Evolutionary conservation across 2,329 filamentous ascomycete species (phyloP), one percentile per base, ranked within the genome.

Genomic region (Lasiodiplodia sp.): DNA sequence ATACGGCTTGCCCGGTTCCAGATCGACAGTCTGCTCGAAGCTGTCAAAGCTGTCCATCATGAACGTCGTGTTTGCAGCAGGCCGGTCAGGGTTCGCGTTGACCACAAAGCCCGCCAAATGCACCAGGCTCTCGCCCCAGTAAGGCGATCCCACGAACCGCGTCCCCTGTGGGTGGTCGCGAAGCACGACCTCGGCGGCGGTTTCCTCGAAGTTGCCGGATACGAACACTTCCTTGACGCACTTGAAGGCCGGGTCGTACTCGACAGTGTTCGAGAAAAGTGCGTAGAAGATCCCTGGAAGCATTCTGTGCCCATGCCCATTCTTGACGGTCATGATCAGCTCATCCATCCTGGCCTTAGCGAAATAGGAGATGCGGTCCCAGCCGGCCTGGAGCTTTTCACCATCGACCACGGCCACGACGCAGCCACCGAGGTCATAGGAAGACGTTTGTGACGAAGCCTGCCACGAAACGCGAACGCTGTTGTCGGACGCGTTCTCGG

Each of bases 261-360:
- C 84, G 44, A 88, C 86, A 34, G 88, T 80, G 66, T 85, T 82
- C 73, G 85, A 85, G 81, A 88, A 88, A 63, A 91, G 86, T 81
- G 94, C 94, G 85, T 96, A 96, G 18, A 91, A 90, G 81, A 94
- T 87, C 38, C 90, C 91, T 28, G 90, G 88, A 60, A 91, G 87
- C 70, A 94, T 86, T 80, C 92, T 91, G 77, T 91, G 91, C 34
- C 91, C 90, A 67, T 87, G 86, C 47, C 91, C 91, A 40, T 83
- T 85, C 73, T 87, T 81, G 68, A 91, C 89, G 69, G 88, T 90
- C 70, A 86, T 85, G 73, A 88, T 87, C 75, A 95, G 88, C 38
- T 93, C 83, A 75, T 94, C 82, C 68, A 86, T 82, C 75, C 85
- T 83, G 58, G 80, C 81, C 75, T 85, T 83, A 60, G 85, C 83